A percentile compares a stretch with the other conserved stretches of the same genome.
Conservation (phyloP, 495 filamentous ascomycete genomes). For the Aspergillus biplanus region DNA sequence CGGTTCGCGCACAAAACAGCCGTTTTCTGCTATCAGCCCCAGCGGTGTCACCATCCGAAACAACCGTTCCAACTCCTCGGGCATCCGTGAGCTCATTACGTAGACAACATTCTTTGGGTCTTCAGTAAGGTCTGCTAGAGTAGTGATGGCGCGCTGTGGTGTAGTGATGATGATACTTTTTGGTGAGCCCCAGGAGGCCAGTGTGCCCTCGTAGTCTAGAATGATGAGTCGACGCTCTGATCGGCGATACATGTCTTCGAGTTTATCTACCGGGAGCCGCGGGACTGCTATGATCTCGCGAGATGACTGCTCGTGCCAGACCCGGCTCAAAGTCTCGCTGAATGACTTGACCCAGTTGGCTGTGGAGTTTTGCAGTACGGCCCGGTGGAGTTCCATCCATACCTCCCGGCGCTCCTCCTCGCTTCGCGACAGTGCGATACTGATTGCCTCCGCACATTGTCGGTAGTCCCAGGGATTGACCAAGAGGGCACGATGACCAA, state of each 20-base stretch:
- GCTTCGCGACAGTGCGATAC: constrained; percentile 74
- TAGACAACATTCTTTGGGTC: constrained; percentile 86
- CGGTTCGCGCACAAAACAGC: constrained; percentile 79
- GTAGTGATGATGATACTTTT: constrained; percentile 79
- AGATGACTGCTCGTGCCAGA: constrained; percentile 79
- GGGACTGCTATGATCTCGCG: constrained; percentile 85
- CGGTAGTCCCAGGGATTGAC: constrained; percentile 95
- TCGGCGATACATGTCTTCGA: constrained; percentile 65
- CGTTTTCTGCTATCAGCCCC: constrained; percentile 90
- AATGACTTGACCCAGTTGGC: constrained; percentile 80
- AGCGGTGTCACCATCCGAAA: constrained; percentile 78
- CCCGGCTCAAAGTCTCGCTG: constrained; percentile 64
- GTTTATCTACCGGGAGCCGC: constrained; percentile 66
- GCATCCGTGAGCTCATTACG: constrained; percentile 84
- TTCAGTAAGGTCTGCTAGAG: constrained; percentile 74
- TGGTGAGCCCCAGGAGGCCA: constrained; percentile 81
- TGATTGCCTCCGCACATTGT: constrained; percentile 81
- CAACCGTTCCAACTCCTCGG: constrained; percentile 83
- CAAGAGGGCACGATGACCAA: constrained; percentile 69
- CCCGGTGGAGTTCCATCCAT: constrained; percentile 73
- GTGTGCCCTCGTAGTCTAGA: constrained; percentile 88
- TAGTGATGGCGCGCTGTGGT: constrained; percentile 79
- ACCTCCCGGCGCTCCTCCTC: constrained; percentile 71
- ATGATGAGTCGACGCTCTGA: constrained; percentile 76
- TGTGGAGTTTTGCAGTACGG: constrained; percentile 80